A percentile compares a stretch with the other conserved stretches of the same genome.
Evolutionary conservation across 2,329 filamentous ascomycete genomes (phyloP).

Genomic region (Coniochaeta sp.): DNA sequence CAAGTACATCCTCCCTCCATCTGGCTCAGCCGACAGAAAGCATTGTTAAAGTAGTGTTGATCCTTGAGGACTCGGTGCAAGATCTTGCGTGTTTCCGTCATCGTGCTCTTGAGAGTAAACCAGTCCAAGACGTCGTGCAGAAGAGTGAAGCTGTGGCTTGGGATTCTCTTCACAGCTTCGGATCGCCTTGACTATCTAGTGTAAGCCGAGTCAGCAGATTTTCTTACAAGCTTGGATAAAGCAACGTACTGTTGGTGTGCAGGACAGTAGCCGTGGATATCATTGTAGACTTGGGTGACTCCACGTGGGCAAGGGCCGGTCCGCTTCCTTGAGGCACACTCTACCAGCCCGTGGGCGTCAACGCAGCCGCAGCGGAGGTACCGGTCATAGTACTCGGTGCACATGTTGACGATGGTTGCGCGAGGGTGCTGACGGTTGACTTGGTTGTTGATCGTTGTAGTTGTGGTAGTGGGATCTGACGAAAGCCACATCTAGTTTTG

Average conservation of each 20-base stretch:
- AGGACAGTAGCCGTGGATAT: background rate
- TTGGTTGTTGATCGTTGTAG: background rate
- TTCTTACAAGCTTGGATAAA: background rate
- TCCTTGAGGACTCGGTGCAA: too few relatives aligned
- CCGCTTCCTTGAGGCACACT: background rate
- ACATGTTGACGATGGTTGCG: background rate
- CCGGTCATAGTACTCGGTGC: background rate
- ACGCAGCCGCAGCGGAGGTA: background rate
- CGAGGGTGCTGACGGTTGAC: background rate
- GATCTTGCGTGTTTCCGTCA: too few relatives aligned
- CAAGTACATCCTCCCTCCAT: background rate
- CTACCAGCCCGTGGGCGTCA: background rate
- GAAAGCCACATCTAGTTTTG: background rate
- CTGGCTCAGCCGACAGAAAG: background rate
- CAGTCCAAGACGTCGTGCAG: background rate
- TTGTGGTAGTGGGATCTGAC: background rate
- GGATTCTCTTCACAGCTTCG: background rate
- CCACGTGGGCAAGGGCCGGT: background rate
- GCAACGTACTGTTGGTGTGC: background rate
- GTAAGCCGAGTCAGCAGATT: background rate
- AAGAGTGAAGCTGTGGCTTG: background rate
- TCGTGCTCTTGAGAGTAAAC: too few relatives aligned
- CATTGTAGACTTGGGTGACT: background rate
- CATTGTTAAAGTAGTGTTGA: too few relatives aligned
- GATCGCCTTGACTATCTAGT: conserved; percentile 1